Base-by-base conservation (phyloP, 1,139 yeast species). In the Petasospora fabianii region DNA sequence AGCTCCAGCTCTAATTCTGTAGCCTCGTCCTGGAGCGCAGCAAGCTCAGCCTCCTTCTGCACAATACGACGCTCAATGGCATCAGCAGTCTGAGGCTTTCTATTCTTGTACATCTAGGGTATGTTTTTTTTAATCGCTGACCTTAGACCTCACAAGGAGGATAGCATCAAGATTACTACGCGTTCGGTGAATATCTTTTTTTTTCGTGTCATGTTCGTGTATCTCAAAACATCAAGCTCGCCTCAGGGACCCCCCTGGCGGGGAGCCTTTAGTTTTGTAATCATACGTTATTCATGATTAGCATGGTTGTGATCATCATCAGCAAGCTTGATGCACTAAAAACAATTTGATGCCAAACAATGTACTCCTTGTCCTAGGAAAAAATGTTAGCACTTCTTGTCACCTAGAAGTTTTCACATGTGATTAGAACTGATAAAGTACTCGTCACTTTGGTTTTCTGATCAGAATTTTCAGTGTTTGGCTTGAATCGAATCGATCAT, bases 401-500 rank as follows among this genome's bases (percentile, higher is more conserved):
- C 26, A 22, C 26, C 26, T 22, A 22, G 26, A 22, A 22, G 26
- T 11, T 13, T 8, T 22, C 10, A 22, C 26, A n/a, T n/a, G n/a
- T n/a, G n/a, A n/a, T 20, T 22, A 22, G 26, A 22, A 22, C 13
- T 6, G 26, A 22, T 22, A n/a, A n/a, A n/a, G n/a, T n/a, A n/a
- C n/a, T n/a, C n/a, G n/a, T n/a, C n/a, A n/a, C n/a, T n/a, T n/a
- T 22, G 10, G 26, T 22, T 30, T 35, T 28, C 19, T n/a, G 27
- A 43, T 71, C 76, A 71, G 76, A 69, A 68, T 67, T 69, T 68
- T 69, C 73, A 68, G 75, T 68, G 73, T 69, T 66, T 65, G 69
- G 77, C 71, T 56, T n/a, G 45, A 56, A 71, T 71, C 78, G 77
- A 69, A 61, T 74, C 80, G 70, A 67, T 74, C 79, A 74, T 68